These are phyloP conservation scores for Metschnikowia picachoensis DNA, from an alignment of 805 yeast genomes.

Conservation along the genomic window DNA sequence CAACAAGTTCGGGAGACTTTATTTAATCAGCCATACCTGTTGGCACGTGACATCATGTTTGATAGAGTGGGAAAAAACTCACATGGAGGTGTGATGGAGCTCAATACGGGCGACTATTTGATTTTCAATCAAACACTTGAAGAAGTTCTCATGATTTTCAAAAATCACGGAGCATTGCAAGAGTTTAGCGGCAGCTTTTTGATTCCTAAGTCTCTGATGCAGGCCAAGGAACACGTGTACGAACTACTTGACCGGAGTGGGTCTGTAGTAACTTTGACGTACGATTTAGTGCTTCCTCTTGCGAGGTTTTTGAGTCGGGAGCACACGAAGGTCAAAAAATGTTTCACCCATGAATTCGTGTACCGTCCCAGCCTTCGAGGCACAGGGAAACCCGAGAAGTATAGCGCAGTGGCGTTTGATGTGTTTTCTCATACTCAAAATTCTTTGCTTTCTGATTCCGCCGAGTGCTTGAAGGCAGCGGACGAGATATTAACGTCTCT, in stretches of 20 bases:
- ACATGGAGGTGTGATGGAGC: slow-evolving; percentile 24
- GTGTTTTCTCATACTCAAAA: slow-evolving; percentile 49
- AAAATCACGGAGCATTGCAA: slow-evolving; percentile 83
- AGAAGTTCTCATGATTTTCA: slow-evolving; percentile 60
- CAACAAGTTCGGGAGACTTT: slow-evolving; percentile 84
- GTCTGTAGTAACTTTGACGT: slow-evolving; percentile 81
- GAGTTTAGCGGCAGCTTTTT: slow-evolving; percentile 58
- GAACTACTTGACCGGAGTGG: slow-evolving; percentile 86
- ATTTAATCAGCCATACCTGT: slow-evolving; percentile 78
- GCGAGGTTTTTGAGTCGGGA: slow-evolving; percentile 77
- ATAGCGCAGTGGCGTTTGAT: slow-evolving; percentile 84
- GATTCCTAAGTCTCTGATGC: slow-evolving; percentile 78
- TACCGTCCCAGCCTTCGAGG: slow-evolving; percentile 63
- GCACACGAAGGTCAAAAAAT: slow-evolving; percentile 50
- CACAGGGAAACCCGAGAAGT: slow-evolving; percentile 65
- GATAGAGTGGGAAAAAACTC: slow-evolving; percentile 45
- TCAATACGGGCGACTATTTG: slow-evolving; percentile 43
- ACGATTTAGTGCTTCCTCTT: slow-evolving; percentile 84
- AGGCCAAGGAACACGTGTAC: slow-evolving; percentile 60
- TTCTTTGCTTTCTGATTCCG: slow-evolving; percentile 47
- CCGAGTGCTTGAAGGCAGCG: slow-evolving; percentile 80
- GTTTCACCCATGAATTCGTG: slow-evolving; percentile 75
- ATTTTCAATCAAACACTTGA: slow-evolving; percentile 58
- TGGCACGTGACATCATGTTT: slow-evolving; percentile 80
- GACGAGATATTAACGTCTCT: slow-evolving; percentile 66